phyloP scores from a whole-genome alignment of 306 rosid species.

The Casuarina cunninghamiana region DNA sequence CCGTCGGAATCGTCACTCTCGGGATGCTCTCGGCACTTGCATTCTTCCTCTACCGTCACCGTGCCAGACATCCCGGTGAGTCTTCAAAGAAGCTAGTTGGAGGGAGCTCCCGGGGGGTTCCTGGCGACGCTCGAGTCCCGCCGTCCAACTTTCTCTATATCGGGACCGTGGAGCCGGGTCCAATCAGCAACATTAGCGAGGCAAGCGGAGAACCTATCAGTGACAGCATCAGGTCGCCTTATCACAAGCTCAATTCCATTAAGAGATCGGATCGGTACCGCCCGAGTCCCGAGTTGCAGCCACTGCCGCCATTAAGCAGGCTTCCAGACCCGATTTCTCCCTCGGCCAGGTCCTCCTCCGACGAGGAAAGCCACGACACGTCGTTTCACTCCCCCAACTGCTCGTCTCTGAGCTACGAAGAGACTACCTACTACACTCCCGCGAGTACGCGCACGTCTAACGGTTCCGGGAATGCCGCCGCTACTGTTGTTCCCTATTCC shows the following conservation, averaged over 20 bases:
- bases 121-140: slow-evolving; percentile 46
- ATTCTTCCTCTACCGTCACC: slow-evolving; percentile 77
- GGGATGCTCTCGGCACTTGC: slow-evolving; percentile 96
- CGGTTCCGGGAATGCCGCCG: slow-evolving; percentile 13
- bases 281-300: slow-evolving; percentile 95
- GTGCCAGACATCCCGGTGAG: slow-evolving; percentile 63
- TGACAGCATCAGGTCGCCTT: slow-evolving; percentile 58
- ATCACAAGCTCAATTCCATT: slow-evolving; percentile 64
- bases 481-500: slow-evolving; percentile 51
- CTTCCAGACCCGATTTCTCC: slow-evolving; percentile 45
- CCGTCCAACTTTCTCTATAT: slow-evolving; percentile 79
- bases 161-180: slow-evolving; percentile 84
- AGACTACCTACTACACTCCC: slow-evolving; percentile 52
- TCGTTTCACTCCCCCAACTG: slow-evolving; percentile 78
- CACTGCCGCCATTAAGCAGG: slow-evolving; percentile 70
- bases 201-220: slow-evolving; percentile 12
- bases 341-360: slow-evolving; percentile 46
- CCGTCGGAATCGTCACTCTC: slow-evolving; percentile 84
- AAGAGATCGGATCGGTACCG: slow-evolving; percentile 86
- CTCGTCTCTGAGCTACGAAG: slow-evolving; percentile 63
- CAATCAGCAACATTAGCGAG: slow-evolving; percentile 25
- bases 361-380: slow-evolving; percentile 65
- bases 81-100: slow-evolving; percentile 58
- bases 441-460: slow-evolving; percentile 47
- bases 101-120: slow-evolving; percentile 34